Evolutionary conservation across 352 stramenopile genomes (phyloP).

Genomic region (Phytophthora pisi): DNA sequence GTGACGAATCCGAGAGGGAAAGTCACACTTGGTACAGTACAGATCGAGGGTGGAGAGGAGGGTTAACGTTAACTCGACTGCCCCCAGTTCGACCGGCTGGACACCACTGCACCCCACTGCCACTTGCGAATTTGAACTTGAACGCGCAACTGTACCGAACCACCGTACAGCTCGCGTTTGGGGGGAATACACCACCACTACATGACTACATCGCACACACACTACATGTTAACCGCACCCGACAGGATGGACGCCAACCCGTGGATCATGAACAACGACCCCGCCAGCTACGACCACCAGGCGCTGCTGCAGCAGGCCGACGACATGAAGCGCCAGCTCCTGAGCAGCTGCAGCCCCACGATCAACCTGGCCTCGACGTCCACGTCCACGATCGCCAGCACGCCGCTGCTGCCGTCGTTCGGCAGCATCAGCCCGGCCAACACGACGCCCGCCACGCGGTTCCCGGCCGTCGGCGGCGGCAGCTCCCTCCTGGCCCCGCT

Average conservation of each 20-base stretch:
- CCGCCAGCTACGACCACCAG: slow-evolving; percentile 16
- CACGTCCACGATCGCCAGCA: slow-evolving; percentile 26
- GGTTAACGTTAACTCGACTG: slow-evolving; percentile 35
- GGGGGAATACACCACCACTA: neutral
- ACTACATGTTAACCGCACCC: slow-evolving; percentile 29
- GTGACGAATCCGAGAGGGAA: slow-evolving; percentile 43
- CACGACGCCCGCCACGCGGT: slow-evolving; percentile 31
- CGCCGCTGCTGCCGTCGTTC: slow-evolving; percentile 43
- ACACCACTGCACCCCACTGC: slow-evolving; percentile 6
- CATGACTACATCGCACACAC: neutral
- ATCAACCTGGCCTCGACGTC: slow-evolving; percentile 29
- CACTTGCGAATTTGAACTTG: slow-evolving; percentile 43
- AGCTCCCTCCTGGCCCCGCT: slow-evolving; percentile 45
- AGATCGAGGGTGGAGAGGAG: slow-evolving; percentile 14
- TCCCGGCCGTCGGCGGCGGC: slow-evolving; percentile 22
- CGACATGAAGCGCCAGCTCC: slow-evolving; percentile 32
- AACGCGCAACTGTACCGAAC: slow-evolving; percentile 5
- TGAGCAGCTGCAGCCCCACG: slow-evolving; percentile 27
- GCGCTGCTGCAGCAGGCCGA: slow-evolving; percentile 17
- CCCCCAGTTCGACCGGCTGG: slow-evolving; percentile 9
- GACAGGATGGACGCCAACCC: slow-evolving; percentile 31
- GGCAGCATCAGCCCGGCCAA: slow-evolving; percentile 58
- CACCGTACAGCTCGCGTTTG: slow-evolving; percentile 1
- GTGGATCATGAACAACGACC: slow-evolving; percentile 30
- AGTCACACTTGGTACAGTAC: slow-evolving; percentile 19